Evolutionary conservation across 164 flowering plant genomes (phyloP).

Genomic region (Liquidambar formosana): DNA sequence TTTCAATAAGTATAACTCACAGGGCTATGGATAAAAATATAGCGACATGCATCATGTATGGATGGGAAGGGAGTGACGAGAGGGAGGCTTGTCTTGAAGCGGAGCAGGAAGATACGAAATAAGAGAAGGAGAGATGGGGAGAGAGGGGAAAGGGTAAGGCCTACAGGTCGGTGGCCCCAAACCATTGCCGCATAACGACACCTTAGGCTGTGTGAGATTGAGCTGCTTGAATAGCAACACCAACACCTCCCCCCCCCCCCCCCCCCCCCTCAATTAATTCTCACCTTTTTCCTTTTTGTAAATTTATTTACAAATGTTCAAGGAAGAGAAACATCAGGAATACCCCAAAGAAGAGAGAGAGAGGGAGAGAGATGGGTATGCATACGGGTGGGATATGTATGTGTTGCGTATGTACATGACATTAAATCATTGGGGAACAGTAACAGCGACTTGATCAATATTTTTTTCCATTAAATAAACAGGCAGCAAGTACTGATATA

Average conservation of each 20-base stretch:
- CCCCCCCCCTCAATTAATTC: neutral
- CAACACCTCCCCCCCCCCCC: too few species aligned
- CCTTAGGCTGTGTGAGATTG: constrained; percentile 8
- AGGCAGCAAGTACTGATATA: constrained; percentile 8
- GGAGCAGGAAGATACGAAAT: constrained; percentile 20
- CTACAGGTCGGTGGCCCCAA: constrained; percentile 27
- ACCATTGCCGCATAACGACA: constrained; percentile 24
- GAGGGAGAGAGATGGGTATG: constrained; percentile 17
- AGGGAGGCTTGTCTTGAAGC: constrained; percentile 18
- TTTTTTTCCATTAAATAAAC: constrained; percentile 19
- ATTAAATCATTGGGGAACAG: constrained; percentile 23
- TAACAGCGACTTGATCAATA: constrained; percentile 5
- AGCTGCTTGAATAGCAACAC: constrained; percentile 16
- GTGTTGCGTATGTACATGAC: constrained; percentile 20
- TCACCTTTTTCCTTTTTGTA: neutral
- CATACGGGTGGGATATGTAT: constrained; percentile 15
- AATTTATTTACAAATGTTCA: constrained; percentile 20
- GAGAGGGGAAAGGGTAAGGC: constrained; percentile 12
- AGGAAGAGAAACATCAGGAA: constrained; percentile 18
- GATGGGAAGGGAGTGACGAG: constrained; percentile 8
- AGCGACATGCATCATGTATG: neutral
- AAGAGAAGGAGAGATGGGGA: constrained; percentile 25
- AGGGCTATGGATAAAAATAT: neutral
- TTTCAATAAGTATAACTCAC: neutral
- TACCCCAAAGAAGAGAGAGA: constrained; percentile 11